Evolutionary conservation across 1,284 basidiomycete genomes (phyloP).

Genomic region (Austroboletus niveus): DNA sequence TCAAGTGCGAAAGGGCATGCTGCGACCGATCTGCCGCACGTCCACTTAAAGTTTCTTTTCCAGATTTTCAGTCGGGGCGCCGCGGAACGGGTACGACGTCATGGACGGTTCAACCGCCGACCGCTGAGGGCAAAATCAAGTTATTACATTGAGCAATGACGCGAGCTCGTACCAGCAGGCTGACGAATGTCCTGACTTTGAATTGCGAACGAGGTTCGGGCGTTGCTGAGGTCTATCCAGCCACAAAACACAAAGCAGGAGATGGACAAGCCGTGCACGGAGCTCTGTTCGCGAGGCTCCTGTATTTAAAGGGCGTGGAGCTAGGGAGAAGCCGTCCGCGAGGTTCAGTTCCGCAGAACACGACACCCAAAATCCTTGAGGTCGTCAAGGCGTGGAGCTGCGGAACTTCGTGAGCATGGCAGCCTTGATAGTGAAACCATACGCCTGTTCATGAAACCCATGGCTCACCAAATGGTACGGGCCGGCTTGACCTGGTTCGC

Average conservation of each 20-base stretch:
- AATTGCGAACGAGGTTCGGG: constrained; percentile 34
- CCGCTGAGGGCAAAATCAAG: constrained; percentile 31
- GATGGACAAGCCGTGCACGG: constrained; percentile 38
- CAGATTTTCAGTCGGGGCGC: constrained; percentile 13
- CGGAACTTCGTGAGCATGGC: constrained; percentile 18
- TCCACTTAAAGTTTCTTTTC: constrained; percentile 16
- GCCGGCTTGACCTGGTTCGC: background rate
- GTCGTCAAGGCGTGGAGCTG: constrained; percentile 21
- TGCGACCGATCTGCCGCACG: constrained; percentile 3
- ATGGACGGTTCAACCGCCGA: constrained; percentile 2
- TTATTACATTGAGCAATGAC: constrained; percentile 36
- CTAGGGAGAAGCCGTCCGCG: constrained; percentile 14
- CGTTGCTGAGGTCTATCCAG: constrained; percentile 29
- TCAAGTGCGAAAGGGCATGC: constrained; percentile 3
- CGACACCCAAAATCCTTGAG: constrained; percentile 18
- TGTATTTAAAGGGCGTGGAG: constrained; percentile 30
- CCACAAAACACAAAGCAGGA: constrained; percentile 36
- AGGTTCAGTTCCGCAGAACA: constrained; percentile 21
- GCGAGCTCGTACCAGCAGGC: constrained; percentile 37
- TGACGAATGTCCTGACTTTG: constrained; percentile 38
- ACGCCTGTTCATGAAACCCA: constrained; percentile 2
- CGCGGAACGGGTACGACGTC: constrained; percentile 11
- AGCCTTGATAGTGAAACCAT: constrained; percentile 18
- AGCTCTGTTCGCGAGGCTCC: constrained; percentile 31
- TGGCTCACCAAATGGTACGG: constrained; percentile 1